Evolutionary conservation across 129 eudicot genomes (phyloP).

Genomic region (Lonicera japonica): DNA sequence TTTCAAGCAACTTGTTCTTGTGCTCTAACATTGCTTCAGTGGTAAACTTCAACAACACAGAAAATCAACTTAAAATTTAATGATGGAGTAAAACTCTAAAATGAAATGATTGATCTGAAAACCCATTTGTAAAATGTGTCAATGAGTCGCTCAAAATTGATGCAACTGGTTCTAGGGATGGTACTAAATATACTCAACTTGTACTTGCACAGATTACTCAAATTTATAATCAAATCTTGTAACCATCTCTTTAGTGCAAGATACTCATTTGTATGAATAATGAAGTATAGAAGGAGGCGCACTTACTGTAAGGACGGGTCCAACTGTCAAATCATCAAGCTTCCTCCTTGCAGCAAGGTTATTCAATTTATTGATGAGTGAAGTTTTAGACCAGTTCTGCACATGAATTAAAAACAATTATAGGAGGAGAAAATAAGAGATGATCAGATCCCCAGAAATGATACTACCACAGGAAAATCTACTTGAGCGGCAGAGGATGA

Average conservation of each 20-base stretch:
- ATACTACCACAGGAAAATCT: background rate
- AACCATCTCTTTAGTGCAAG: background rate
- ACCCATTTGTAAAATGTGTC: background rate
- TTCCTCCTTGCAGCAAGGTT: slow-evolving; percentile 92
- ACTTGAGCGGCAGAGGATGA: background rate
- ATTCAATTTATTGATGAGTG: slow-evolving; percentile 52
- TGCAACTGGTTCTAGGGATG: background rate
- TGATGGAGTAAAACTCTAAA: background rate
- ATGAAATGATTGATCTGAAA: background rate
- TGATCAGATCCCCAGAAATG: background rate
- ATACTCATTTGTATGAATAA: background rate
- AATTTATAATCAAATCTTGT: background rate
- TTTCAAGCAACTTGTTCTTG: slow-evolving; percentile 59
- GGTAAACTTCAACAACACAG: slow-evolving; percentile 51
- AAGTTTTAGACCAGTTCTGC: slow-evolving; percentile 83
- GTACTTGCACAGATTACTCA: background rate
- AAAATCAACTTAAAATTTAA: background rate
- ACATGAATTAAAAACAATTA: background rate
- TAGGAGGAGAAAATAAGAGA: background rate
- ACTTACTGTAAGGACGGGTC: slow-evolving; percentile 95
- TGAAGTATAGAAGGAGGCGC: background rate
- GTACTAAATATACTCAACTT: background rate
- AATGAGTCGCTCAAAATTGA: background rate
- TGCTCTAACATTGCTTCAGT: slow-evolving; percentile 88
- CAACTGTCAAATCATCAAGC: slow-evolving; percentile 84